phyloP scores from a whole-genome alignment of 768 basidiomycete species.

The Leccinum rimulosum region DNA sequence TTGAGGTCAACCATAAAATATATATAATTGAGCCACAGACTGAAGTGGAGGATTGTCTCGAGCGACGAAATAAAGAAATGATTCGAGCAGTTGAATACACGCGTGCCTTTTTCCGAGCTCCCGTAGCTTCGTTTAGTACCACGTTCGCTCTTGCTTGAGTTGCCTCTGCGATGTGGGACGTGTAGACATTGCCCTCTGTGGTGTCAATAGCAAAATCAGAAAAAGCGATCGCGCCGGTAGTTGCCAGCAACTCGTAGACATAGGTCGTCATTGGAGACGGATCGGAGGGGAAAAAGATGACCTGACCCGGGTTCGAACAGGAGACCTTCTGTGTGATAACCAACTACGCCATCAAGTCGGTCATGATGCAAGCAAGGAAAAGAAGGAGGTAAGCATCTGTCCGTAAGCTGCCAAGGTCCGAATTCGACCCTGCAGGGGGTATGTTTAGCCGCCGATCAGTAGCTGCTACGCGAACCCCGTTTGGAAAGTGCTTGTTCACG shows the following conservation, averaged over 20 bases:
- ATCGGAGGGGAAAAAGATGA: conserved; percentile 8
- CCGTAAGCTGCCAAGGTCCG: neutral
- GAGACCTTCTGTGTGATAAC: conserved; percentile 78
- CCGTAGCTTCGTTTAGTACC: no score
- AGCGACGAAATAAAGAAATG: no score
- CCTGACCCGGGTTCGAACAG: conserved; percentile 63
- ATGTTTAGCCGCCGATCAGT: neutral
- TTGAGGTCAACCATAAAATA: no score
- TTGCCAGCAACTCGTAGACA: conserved; percentile 73
- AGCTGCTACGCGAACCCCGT: neutral
- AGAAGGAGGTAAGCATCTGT: neutral
- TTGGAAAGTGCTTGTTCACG: neutral
- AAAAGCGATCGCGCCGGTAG: conserved; percentile 80
- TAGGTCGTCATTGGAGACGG: conserved; percentile 44
- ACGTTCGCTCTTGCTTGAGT: conserved; percentile 76
- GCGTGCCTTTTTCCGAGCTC: no score
- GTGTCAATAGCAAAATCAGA: conserved; percentile 67
- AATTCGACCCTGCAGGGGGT: conserved; percentile 1
- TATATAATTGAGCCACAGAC: no score
- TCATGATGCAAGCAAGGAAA: neutral
- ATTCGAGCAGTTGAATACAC: no score
- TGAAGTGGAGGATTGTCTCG: no score
- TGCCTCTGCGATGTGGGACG: conserved; percentile 61
- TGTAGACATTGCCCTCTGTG: conserved; percentile 47
- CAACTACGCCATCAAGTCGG: conserved; percentile 42